Evolutionary conservation across 306 rosid species (phyloP), one percentile per base, ranked within the genome.

Genomic region (Begonia peltatifolia): DNA sequence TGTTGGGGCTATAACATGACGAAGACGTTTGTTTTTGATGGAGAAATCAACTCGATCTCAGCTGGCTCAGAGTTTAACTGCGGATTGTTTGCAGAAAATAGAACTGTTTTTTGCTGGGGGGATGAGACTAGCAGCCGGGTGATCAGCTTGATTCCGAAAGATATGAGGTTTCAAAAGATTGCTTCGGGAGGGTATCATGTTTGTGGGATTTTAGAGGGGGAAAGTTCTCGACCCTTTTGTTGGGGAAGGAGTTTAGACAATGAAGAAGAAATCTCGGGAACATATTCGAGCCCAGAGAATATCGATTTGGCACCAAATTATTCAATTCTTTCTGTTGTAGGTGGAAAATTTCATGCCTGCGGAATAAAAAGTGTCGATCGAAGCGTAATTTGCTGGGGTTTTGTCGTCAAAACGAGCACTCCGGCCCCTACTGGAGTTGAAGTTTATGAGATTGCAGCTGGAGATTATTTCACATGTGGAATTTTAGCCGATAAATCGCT

Each of bases 1-100:
- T 90, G 97, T 49, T 90, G 97, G 95, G 95, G 95, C 16, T 90
- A 85, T 60, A 83, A 90, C 77, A 85, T 90, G 94, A 85, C 97
- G 1, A 76, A 58, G 17, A 90, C 68, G 71, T 80, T 77, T 57
- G 79, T 53, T 42, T 78, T 85, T 66, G 94, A 79, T 66, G 95
- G 95, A 2, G 72, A 63, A 73, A 67, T 90, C 64, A 81, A 78
- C 50, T 83, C 87, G 12, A 76, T 90, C 46, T 74, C 97, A 7
- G 90, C 97, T 0, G 97, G 97, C 52, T 71, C 94, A 18, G 95
- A 82, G 48, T 90, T 90, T 68, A 85, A 75, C 43, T 90, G 97
- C 68, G 97, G 85, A 9, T 61, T 90, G 42, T 85, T 83, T 69
- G 75, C 95, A 9, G 87, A 83, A 62, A 90, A 90, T 59, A 71